Base-by-base conservation (phyloP, 331 rosid species). In the Saraca asoca region DNA sequence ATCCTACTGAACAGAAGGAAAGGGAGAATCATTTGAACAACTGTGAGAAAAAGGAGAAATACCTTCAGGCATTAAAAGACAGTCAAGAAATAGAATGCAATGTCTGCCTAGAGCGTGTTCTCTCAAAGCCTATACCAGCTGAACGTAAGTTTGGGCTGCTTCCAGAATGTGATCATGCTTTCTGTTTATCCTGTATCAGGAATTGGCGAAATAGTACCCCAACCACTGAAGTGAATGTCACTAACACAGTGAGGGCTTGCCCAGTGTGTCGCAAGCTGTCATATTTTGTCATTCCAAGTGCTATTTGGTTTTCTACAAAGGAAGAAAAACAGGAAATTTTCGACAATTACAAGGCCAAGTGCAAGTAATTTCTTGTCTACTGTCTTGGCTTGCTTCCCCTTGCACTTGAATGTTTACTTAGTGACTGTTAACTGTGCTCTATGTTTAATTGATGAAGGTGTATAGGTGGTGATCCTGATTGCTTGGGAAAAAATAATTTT, bases 1-100 rank as follows among this genome's bases (percentile, higher is more conserved):
- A 94, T 83, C 99, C 96, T 37, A 68, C 73, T 77, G 81, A 93
- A 68, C 81, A 73, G 5, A 76, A 70, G 68, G 96, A 84, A 77
- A 86, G 80, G 70, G 92, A 85, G 74, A 87, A 81, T 56, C 99
- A 94, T 76, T 44, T 86, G 81, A 77, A 76, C 67, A 79, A 72
- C 15, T 94, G 99, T 59, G 88, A 86, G 65, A 87, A 83, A 68
- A 94, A 80, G 75, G 95, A 83, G 50, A 85, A 83, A 74, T 87
- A 94, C 62, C 74, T 84, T 8, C 85, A 81, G 79, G 83, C 85
- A 33, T 65, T 94, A 79, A 88, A 85, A 71, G 66, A 62, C 50
- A 90, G 96, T 69, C 85, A 90, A 80, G 97, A 94, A 66, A 87
- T 94, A 68, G 97, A 94, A 71, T 94, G 99, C 80, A 84, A 95